Conservation (phyloP, 345 rosid species). For the Dipteronia dyeriana region DNA sequence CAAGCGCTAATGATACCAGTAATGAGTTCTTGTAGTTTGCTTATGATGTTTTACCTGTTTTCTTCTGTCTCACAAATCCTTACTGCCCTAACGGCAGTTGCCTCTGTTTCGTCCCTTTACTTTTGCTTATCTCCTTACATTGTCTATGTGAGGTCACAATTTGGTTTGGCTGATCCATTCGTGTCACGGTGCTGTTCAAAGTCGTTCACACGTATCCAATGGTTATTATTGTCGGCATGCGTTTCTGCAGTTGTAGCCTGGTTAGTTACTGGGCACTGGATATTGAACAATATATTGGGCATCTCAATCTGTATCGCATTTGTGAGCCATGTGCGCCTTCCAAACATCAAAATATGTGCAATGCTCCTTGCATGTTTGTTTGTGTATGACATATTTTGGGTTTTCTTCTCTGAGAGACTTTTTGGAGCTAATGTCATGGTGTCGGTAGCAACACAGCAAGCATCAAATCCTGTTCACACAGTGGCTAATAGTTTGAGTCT, state of each 20-base stretch:
- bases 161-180: constrained; percentile 81
- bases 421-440: constrained; percentile 99
- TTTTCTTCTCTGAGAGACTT: constrained; percentile 95
- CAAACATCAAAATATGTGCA: constrained; percentile 90
- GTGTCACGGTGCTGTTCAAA: constrained; percentile 86
- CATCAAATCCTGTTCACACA: constrained; percentile 93
- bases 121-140: constrained; percentile 75
- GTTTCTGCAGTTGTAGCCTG: constrained; percentile 66
- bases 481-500: constrained; percentile 93
- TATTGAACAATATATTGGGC: constrained; percentile 91
- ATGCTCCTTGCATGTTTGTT: constrained; percentile 85
- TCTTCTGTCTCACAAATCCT: constrained; percentile 91
- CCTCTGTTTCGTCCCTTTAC: constrained; percentile 88
- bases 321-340: constrained; percentile 95
- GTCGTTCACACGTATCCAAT: constrained; percentile 71
- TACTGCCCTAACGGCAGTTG: constrained; percentile 85
- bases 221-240: constrained; percentile 59
- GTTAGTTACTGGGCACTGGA: constrained; percentile 96
- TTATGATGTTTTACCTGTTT: constrained; percentile 90
- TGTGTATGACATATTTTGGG: constrained; percentile 98
- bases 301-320: constrained; percentile 91
- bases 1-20: constrained; percentile 95
- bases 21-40: constrained; percentile 98
- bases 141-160: constrained; percentile 53
- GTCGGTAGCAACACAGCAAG: constrained; percentile 95